phyloP scores from a whole-genome alignment of 106 monocot genomes.

The Allium cepa region DNA sequence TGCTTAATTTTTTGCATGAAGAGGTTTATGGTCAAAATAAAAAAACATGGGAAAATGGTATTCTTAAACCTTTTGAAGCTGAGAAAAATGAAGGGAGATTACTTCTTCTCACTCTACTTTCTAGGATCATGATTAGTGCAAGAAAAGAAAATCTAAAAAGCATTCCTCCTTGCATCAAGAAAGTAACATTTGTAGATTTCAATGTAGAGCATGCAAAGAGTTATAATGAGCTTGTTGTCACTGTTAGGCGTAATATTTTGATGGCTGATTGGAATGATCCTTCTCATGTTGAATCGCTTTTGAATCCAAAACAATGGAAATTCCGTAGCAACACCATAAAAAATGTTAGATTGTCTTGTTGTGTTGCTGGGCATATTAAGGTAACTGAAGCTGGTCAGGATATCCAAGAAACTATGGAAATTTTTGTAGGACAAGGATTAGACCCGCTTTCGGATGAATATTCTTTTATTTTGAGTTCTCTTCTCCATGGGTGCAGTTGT shows the following conservation, averaged over 20 bases:
- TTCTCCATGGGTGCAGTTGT: slow-evolving; percentile 81
- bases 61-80: slow-evolving; percentile 82
- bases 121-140: slow-evolving; percentile 87
- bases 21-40: slow-evolving; percentile 75
- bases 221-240: slow-evolving; percentile 89
- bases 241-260: slow-evolving; percentile 87
- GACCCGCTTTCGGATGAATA: slow-evolving; percentile 84
- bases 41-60: slow-evolving; percentile 76
- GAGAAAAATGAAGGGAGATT: slow-evolving; percentile 63
- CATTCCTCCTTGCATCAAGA: slow-evolving; percentile 87
- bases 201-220: slow-evolving; percentile 76
- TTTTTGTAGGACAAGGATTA: slow-evolving; percentile 61
- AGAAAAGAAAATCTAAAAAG: slow-evolving; percentile 77
- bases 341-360: slow-evolving; percentile 92
- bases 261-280: slow-evolving; percentile 99
- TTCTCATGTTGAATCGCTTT: slow-evolving; percentile 96
- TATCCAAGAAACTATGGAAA: slow-evolving; percentile 97
- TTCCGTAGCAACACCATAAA: slow-evolving; percentile 70
- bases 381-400: slow-evolving; percentile 87
- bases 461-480: slow-evolving; percentile 39
- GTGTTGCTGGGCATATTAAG: slow-evolving; percentile 96
- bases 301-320: slow-evolving; percentile 99
- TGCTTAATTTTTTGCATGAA: slow-evolving; percentile 98
- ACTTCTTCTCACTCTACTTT: slow-evolving; percentile 55
- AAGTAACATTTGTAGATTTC: slow-evolving; percentile 65